Base-by-base conservation (phyloP, 805 yeast species). In the Kluyveromyces nonfermentans region DNA sequence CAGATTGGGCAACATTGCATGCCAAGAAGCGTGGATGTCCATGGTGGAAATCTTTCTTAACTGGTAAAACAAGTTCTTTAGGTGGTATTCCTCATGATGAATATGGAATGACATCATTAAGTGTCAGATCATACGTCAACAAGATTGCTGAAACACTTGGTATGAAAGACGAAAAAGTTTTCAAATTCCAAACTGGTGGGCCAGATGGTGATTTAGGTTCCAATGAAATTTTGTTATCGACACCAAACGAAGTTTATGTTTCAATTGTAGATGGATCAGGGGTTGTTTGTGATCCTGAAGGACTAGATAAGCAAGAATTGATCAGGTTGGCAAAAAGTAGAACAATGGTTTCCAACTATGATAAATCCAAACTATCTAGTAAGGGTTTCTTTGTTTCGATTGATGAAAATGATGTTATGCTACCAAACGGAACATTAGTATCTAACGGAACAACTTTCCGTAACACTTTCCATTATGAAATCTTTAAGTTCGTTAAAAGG, bases 1-100 rank as follows among this genome's bases (percentile, higher is more conserved):
- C 88, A 42, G 89, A 93, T 65, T 90, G 97, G 97, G 97, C 98
- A 9, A 93, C 97, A 20, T 68, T 80, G 53, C 97, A 90, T 62
- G 97, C 98, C 21, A 79, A 84, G 57, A 67, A 70, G 45, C 81
- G 98, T 67, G 95, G 95, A 49, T 96, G 97, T 39, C 83, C 88
- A 42, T 87, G 96, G 88, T 90, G 98, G 98, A 90, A 87, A 68
- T 90, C 97, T 1, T 90, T 90, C 72, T 82, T 93, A 67, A 90
- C 98, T 28, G 98, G 98, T 54, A 93, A 93, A 69, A 77, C 88
- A 35, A 95, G 95, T 45, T 68, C 74, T 35, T 67, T 90, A 46
- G 98, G 98, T 59, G 98, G 98, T 63, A 93, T 90, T 60, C 98
- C 98, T 41, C 98, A 90, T 66, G 98, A 90, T 63, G 90, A 78